phyloP scores from a whole-genome alignment of 108 stramenopile species.

The Bacterosira constricta region DNA sequence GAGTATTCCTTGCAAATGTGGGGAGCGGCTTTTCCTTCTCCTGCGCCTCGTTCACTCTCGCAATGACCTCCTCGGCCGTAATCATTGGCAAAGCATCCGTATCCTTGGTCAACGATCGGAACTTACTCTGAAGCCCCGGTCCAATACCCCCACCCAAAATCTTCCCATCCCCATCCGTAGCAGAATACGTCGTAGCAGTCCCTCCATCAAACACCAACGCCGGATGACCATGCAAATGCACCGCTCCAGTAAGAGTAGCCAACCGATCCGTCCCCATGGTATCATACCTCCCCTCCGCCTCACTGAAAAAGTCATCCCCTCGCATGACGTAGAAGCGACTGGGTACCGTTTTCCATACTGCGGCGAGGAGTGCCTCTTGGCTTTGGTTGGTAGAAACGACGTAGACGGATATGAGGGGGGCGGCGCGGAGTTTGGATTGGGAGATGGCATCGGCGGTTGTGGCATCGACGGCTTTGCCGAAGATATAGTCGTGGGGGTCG shows the following conservation, averaged over 20 bases:
- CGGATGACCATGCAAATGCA: conserved; percentile 48
- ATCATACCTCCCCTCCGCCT: conserved; percentile 64
- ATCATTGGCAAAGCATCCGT: conserved; percentile 63
- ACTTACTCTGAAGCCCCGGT: conserved; percentile 56
- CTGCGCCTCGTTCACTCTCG: conserved; percentile 20
- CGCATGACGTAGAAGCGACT: conserved; percentile 52
- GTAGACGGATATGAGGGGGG: conserved; percentile 50
- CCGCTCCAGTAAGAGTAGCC: conserved; percentile 55
- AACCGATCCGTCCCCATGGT: conserved; percentile 78
- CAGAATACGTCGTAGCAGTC: conserved; percentile 76
- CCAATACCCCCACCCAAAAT: conserved; percentile 82
- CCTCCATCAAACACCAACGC: conserved; percentile 75
- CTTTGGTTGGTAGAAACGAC: conserved; percentile 62
- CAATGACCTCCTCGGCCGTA: conserved; percentile 24
- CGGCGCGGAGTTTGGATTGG: conserved; percentile 16
- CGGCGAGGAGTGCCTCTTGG: conserved; percentile 28
- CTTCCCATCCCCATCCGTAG: conserved; percentile 51
- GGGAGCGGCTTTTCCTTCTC: conserved; percentile 48
- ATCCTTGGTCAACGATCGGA: conserved; percentile 48
- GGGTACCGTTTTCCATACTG: conserved; percentile 54
- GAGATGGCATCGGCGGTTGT: conserved; percentile 10
- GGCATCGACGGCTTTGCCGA: conserved; percentile 33
- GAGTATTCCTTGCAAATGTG: conserved; percentile 51
- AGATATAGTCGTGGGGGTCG: conserved; percentile 34
- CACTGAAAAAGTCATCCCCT: conserved; percentile 65